phyloP scores from a whole-genome alignment of 2,329 filamentous ascomycete species.

The Pseudogymnoascus sp. region DNA sequence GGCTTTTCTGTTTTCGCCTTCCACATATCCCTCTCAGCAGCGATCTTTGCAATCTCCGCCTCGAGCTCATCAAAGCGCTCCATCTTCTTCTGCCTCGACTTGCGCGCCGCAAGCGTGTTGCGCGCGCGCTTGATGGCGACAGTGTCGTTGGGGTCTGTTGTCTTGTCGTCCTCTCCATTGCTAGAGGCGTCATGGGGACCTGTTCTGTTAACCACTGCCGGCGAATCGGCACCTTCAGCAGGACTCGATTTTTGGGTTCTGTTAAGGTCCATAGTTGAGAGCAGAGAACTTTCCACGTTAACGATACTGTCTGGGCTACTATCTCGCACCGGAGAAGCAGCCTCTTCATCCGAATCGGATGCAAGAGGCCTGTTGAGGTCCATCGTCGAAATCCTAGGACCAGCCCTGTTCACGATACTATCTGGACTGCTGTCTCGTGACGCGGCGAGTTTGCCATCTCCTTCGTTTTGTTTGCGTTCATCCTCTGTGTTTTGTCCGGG shows the following conservation, averaged over 20 bases:
- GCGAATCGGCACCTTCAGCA: not conserved
- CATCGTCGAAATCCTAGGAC: not conserved
- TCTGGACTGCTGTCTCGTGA: not conserved
- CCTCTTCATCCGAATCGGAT: not conserved
- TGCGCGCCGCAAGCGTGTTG: constrained; percentile 88
- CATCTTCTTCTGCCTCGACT: constrained; percentile 82
- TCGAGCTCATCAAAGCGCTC: constrained; percentile 68
- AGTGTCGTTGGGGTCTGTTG: constrained; percentile 56
- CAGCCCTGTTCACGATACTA: not conserved
- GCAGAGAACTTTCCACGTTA: not conserved
- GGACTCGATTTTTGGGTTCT: not conserved
- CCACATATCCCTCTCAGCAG: constrained; percentile 59
- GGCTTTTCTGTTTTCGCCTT: constrained; percentile 32
- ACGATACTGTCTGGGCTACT: not conserved
- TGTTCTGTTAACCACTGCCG: not conserved
- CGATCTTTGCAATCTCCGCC: constrained; percentile 60
- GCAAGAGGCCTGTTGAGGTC: not conserved
- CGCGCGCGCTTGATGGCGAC: constrained; percentile 87
- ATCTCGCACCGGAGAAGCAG: not conserved
- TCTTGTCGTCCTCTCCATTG: not conserved
- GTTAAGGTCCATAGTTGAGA: not conserved
- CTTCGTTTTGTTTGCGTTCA: not conserved
- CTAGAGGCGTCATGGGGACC: constrained; percentile 6
- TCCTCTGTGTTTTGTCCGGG: not conserved
- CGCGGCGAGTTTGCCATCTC: not conserved